Evolutionary conservation across 768 basidiomycete species (phyloP).

Genomic region (Podaxis rugospora): DNA sequence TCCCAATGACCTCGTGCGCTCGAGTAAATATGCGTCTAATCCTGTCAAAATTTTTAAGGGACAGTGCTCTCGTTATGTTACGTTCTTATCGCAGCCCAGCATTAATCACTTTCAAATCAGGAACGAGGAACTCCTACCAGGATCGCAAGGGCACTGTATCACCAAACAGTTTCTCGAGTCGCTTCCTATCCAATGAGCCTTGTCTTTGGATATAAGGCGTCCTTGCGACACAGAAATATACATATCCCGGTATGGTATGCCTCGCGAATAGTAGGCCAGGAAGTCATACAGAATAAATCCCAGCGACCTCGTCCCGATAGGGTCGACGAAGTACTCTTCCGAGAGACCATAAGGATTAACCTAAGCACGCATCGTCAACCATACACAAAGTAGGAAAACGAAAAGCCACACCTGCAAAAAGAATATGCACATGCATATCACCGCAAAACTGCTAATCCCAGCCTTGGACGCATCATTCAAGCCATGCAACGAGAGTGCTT

Average conservation of each 20-base stretch:
- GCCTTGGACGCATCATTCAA: slow-evolving; percentile 62
- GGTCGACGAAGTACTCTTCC: slow-evolving; percentile 36
- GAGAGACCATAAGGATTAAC: slow-evolving; percentile 57
- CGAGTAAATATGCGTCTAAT: slow-evolving; percentile 32
- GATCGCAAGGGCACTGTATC: slow-evolving; percentile 26
- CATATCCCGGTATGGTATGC: slow-evolving; percentile 33
- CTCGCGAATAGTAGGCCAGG: slow-evolving; percentile 57
- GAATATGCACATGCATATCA: slow-evolving; percentile 58
- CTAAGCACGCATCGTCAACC: slow-evolving; percentile 24
- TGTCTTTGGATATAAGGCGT: slow-evolving; percentile 29
- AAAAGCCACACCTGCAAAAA: slow-evolving; percentile 46
- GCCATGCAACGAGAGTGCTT: slow-evolving; percentile 49
- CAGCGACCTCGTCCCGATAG: slow-evolving; percentile 46
- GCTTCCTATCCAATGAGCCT: slow-evolving; percentile 24
- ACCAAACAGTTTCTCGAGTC: slow-evolving; percentile 22
- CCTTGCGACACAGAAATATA: slow-evolving; percentile 36
- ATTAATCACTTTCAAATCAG: background rate
- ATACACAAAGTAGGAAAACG: too few relatives aligned
- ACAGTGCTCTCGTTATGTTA: slow-evolving; percentile 33
- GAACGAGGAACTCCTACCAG: background rate
- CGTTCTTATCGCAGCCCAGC: slow-evolving; percentile 16
- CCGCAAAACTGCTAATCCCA: slow-evolving; percentile 64
- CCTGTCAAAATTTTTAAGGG: slow-evolving; percentile 18
- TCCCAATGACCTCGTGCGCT: slow-evolving; percentile 22
- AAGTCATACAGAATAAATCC: slow-evolving; percentile 63